Base-by-base conservation (phyloP, 176 grass and related monocot species). In the Rhynchospora pubera region DNA sequence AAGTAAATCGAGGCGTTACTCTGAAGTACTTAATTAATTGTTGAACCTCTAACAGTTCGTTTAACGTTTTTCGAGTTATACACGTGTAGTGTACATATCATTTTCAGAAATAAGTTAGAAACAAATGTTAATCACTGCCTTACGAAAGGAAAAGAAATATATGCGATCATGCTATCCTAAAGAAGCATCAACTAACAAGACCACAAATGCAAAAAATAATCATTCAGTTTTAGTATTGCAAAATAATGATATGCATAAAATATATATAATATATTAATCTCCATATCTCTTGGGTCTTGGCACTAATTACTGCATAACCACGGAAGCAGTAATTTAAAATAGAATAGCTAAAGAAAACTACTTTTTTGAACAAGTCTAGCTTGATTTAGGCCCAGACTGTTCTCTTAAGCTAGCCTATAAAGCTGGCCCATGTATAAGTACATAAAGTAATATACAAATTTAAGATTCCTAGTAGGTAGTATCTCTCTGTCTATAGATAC, bases 401-500 rank as follows among this genome's bases (percentile, higher is more conserved):
- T 7, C 62, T 5, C 12, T 71, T 71, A 19, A 34, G 23, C 2
- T 47, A n/a, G 18, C 68, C 43, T 3, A 26, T 75, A 11, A 28
- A 72, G 9, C 50, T 10, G 47, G 46, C 48, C 46, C 48, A 76
- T 26, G 72, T 76, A 76, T 52, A 75, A 75, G 7, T 76, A 32
- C 72, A 50, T 45, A 48, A 30, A 55, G 72, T 32, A 28, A 55
- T 55, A 53, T 26, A 14, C 21, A 76, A 76, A 55, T 55, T 76
- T 0, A 72, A 75, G 71, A 75, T 75, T 75, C 47, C 11, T 4
- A 47, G 79, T 65, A 18, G 79, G 79, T 82, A 61, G 11, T 51
- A 64, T 66, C 8, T 82, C 21, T 82, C 42, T 34, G 42, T 82
- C 79, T 48, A 6, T 64, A 65, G 59, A 81, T 62, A 51, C 34